These are phyloP conservation scores for Penicillium janthinellum DNA, from an alignment of 2,329 filamentous ascomycete genomes.

Conservation along the genomic window DNA sequence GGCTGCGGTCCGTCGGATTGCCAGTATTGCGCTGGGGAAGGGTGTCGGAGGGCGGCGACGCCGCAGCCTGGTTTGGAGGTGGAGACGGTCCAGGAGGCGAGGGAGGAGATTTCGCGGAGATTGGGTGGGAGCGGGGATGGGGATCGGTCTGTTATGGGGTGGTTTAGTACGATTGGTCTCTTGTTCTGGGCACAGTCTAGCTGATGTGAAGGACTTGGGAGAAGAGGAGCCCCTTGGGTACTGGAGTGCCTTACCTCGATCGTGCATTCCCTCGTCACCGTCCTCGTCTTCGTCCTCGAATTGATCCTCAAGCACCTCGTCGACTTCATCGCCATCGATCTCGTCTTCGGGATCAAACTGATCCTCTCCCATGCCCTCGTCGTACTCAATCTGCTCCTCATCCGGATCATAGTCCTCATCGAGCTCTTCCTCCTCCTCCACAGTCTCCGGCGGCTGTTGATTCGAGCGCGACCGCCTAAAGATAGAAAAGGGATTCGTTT, in stretches of 20 bases:
- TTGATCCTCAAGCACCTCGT: not conserved
- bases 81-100: constrained; percentile 68
- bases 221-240: not conserved
- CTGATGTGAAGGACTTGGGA: not conserved
- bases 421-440: constrained; percentile 19
- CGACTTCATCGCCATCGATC: constrained; percentile 16
- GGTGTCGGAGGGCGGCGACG: constrained; percentile 60
- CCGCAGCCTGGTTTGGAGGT: constrained; percentile 64
- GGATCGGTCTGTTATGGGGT: constrained; percentile 33
- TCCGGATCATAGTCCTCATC: constrained; percentile 23
- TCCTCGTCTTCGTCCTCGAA: constrained; percentile 25
- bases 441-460: constrained; percentile 11
- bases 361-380: constrained; percentile 16
- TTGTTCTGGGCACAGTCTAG: not conserved
- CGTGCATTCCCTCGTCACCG: constrained; percentile 38
- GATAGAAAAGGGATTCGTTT: constrained; percentile 19
- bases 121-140: constrained; percentile 43
- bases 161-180: not conserved
- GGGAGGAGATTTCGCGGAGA: constrained; percentile 64
- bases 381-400: constrained; percentile 22
- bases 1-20: constrained; percentile 68
- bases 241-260: constrained; percentile 31
- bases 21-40: constrained; percentile 62
- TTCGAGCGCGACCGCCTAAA: constrained; percentile 19
- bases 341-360: constrained; percentile 24